phyloP scores from a whole-genome alignment of 2,329 filamentous ascomycete genomes.

The Graphilbum fragrans region DNA sequence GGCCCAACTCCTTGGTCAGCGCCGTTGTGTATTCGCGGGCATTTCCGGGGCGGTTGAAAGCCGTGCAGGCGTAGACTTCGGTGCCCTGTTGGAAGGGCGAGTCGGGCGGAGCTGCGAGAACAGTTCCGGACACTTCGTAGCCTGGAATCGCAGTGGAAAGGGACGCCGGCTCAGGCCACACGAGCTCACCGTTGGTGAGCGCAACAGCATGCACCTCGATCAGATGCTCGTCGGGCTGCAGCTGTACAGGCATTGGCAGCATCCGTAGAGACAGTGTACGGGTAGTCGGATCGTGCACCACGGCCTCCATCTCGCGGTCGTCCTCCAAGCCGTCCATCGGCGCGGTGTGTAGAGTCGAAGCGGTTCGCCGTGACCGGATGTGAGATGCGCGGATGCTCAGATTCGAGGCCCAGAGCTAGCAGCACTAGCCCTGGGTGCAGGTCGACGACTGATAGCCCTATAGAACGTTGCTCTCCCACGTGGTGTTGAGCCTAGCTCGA shows the following conservation, averaged over 20 bases:
- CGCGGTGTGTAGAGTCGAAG: neutral
- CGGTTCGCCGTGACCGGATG: too few species aligned
- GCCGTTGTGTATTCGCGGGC: conserved; percentile 10
- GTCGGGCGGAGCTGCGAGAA: conserved; percentile 12
- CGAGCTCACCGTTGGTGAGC: conserved; percentile 17
- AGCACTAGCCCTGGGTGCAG: too few species aligned
- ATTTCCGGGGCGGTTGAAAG: conserved; percentile 12
- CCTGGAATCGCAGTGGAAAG: conserved; percentile 11
- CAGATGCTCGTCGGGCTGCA: conserved; percentile 13
- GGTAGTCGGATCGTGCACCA: conserved; percentile 4
- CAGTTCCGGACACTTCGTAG: conserved; percentile 18
- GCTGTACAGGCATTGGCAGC: conserved; percentile 7
- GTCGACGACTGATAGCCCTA: too few species aligned
- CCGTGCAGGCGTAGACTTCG: conserved; percentile 17
- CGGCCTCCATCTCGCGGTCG: conserved; percentile 3
- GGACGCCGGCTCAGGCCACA: conserved; percentile 10
- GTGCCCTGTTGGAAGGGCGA: conserved; percentile 16
- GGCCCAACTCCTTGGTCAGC: conserved; percentile 9
- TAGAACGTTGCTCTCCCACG: too few species aligned
- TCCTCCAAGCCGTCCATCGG: too few species aligned
- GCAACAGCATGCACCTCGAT: conserved; percentile 19
- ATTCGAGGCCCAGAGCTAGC: too few species aligned
- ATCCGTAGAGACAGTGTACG: conserved; percentile 2
- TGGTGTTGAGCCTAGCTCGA: too few species aligned
- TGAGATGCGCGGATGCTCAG: too few species aligned